Conservation (phyloP, 1,139 yeast species). For the Pichia sp. region DNA sequence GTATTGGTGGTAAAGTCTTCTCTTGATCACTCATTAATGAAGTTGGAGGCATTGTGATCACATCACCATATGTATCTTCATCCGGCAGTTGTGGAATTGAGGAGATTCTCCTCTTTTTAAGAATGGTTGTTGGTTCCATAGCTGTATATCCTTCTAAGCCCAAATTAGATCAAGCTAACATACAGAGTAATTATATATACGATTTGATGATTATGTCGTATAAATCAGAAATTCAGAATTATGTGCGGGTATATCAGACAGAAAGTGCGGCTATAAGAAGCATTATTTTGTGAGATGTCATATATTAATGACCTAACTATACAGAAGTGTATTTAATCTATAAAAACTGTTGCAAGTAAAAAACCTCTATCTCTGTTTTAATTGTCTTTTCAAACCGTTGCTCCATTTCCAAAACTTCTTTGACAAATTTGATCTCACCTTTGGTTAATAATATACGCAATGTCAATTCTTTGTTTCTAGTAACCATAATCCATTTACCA, state of each 20-base stretch:
- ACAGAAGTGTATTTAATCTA: neutral
- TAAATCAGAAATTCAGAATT: neutral
- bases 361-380: conserved; percentile 23
- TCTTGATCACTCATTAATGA: conserved; percentile 6
- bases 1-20: conserved; percentile 11
- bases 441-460: conserved; percentile 25
- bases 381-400: conserved; percentile 25
- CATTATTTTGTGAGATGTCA: no score
- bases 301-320: no score
- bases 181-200: no score
- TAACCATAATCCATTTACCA: conserved; percentile 11
- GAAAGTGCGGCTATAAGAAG: neutral
- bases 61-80: conserved; percentile 19
- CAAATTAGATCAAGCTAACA: no score
- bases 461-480: conserved; percentile 18
- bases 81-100: conserved; percentile 23
- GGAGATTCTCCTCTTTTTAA: conserved; percentile 2
- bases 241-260: neutral
- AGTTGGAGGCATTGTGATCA: conserved; percentile 18
- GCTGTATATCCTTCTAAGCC: neutral
- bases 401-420: conserved; percentile 22
- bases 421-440: conserved; percentile 22
- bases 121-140: neutral
- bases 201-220: neutral
- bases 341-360: conserved; percentile 12